Percentiles rank a stretch among this genome's conserved stretches.
These are phyloP conservation scores for Colletotrichum graminicola DNA, from an alignment of 2,329 filamentous ascomycete species.

Conservation along the genomic window DNA sequence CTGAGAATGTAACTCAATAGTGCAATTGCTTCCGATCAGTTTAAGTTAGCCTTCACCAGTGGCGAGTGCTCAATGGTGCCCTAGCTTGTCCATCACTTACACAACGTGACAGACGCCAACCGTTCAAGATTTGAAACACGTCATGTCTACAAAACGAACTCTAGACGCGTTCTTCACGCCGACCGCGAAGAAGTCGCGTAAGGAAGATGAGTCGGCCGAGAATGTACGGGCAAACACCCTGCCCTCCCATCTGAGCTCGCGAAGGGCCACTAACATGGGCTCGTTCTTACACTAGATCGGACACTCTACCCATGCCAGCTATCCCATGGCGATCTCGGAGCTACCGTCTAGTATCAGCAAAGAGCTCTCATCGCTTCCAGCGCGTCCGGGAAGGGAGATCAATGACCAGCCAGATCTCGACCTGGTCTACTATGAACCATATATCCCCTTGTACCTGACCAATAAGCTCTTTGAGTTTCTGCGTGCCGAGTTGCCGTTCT, in stretches of 20 bases:
- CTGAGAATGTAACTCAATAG: background rate
- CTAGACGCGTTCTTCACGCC: conserved; percentile 77
- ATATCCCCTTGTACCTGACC: conserved; percentile 69
- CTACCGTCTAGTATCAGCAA: conserved; percentile 55
- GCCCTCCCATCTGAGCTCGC: too few relatives aligned
- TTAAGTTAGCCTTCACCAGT: background rate
- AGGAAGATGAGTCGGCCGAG: conserved; percentile 33
- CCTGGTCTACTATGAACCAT: conserved; percentile 81
- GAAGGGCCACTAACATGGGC: background rate
- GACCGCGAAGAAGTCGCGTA: conserved; percentile 56
- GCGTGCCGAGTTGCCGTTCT: conserved; percentile 78
- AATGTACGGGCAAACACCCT: conserved; percentile 16
- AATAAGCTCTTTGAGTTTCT: conserved; percentile 77
- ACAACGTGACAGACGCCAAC: conserved; percentile 32
- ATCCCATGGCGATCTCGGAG: conserved; percentile 64
- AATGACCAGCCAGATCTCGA: conserved; percentile 78
- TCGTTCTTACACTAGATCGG: background rate
- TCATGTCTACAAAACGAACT: conserved; percentile 67
- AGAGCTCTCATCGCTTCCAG: conserved; percentile 61
- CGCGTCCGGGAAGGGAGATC: conserved; percentile 66
- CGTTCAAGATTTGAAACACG: conserved; percentile 9
- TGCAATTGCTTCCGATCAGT: background rate
- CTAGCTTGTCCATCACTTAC: conserved; percentile 11
- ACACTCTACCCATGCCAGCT: conserved; percentile 58
- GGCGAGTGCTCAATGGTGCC: conserved; percentile 17